phyloP scores from a whole-genome alignment of 352 stramenopile genomes.

The Halophytophthora batemanensis region DNA sequence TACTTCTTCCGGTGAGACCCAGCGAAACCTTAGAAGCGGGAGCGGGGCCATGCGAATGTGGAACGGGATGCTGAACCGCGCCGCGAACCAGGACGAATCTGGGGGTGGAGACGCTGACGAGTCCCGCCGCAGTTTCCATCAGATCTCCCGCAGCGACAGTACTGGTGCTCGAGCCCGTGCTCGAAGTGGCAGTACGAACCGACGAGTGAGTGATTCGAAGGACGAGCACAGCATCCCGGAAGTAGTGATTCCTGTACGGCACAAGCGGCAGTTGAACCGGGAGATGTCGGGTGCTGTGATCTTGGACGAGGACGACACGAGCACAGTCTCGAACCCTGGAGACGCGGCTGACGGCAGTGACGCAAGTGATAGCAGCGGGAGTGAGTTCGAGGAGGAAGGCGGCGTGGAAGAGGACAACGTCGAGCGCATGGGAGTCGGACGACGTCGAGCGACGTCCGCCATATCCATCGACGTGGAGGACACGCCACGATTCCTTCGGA shows the following conservation, averaged over 20 bases:
- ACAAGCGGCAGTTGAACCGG: constrained; percentile 41
- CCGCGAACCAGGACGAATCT: constrained; percentile 7
- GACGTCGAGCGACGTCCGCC: constrained; percentile 25
- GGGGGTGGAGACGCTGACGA: constrained; percentile 6
- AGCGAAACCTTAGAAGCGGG: constrained; percentile 15
- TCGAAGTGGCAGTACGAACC: not conserved
- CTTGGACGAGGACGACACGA: constrained; percentile 29
- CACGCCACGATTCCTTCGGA: constrained; percentile 73
- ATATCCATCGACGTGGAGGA: constrained; percentile 76
- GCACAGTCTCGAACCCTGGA: constrained; percentile 33
- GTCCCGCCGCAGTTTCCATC: constrained; percentile 9
- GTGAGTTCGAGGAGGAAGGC: constrained; percentile 6
- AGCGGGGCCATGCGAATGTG: constrained; percentile 21
- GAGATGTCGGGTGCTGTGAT: constrained; percentile 35
- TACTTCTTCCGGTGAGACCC: too few relatives aligned
- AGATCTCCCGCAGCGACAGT: constrained; percentile 5
- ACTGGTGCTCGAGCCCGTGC: constrained; percentile 1
- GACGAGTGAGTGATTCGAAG: constrained; percentile 1
- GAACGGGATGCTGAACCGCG: constrained; percentile 1
- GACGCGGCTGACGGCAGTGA: constrained; percentile 19
- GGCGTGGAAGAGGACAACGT: constrained; percentile 10
- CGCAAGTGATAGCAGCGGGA: constrained; percentile 12
- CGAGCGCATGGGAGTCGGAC: not conserved
- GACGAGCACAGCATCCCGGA: constrained; percentile 6
- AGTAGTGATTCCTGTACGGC: constrained; percentile 21